Conservation (phyloP, 2,329 filamentous ascomycete genomes). For the Cladophialophora chaetospira region DNA sequence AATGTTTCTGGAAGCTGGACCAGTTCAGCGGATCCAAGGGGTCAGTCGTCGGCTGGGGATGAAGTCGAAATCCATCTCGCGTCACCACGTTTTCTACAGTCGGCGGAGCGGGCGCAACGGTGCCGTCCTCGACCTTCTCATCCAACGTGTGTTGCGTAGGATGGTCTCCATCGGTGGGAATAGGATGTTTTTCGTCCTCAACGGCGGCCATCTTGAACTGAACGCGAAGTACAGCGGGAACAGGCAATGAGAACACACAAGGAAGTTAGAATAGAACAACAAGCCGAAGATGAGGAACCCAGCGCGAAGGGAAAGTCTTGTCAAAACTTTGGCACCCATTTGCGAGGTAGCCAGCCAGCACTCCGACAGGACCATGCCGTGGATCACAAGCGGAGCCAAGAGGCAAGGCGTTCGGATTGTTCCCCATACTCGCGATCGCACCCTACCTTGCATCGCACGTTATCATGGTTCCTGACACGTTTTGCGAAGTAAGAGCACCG, state of each 20-base stretch:
- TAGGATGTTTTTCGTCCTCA: slow-evolving; percentile 16
- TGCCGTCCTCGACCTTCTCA: slow-evolving; percentile 29
- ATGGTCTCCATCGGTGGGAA: neutral
- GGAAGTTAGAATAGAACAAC: neutral
- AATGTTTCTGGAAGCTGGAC: slow-evolving; percentile 51
- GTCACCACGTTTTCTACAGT: slow-evolving; percentile 24
- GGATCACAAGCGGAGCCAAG: neutral
- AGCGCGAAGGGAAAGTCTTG: neutral
- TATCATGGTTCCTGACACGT: neutral
- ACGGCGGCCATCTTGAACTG: slow-evolving; percentile 11
- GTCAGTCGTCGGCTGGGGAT: slow-evolving; percentile 49
- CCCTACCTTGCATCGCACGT: neutral
- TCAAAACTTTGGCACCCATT: neutral
- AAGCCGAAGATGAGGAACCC: neutral
- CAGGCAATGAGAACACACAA: neutral
- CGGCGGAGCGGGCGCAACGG: slow-evolving; percentile 13
- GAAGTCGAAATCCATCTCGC: slow-evolving; percentile 38
- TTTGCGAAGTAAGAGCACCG: neutral
- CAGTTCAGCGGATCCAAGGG: slow-evolving; percentile 59
- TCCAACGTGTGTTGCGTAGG: neutral
- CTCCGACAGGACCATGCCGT: neutral
- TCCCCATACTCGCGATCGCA: neutral
- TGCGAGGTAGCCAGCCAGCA: neutral
- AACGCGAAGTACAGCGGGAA: neutral
- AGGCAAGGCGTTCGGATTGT: neutral